Evolutionary conservation across 768 basidiomycete species (phyloP).

Genomic region (Naematelia aurantialba): DNA sequence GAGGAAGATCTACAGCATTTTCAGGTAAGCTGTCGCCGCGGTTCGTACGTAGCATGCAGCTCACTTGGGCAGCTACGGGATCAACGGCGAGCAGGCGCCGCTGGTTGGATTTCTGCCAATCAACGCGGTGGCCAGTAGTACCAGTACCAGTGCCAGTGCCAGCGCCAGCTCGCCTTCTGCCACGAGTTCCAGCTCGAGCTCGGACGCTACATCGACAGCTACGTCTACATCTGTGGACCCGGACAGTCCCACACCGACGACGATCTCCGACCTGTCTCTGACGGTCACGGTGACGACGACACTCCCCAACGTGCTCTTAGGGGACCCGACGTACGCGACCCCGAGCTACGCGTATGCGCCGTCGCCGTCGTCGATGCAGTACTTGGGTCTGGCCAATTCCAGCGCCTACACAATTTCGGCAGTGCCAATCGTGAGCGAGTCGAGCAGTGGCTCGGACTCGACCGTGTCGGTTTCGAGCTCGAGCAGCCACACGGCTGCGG

Average conservation of each 20-base stretch:
- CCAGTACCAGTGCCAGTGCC: neutral
- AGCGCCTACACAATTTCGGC: constrained; percentile 16
- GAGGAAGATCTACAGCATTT: constrained; percentile 41
- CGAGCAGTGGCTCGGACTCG: neutral
- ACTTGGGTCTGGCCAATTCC: constrained; percentile 20
- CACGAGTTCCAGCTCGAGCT: constrained; percentile 1
- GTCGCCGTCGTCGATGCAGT: constrained; percentile 13
- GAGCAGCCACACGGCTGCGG: neutral
- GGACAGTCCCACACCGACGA: constrained; percentile 22
- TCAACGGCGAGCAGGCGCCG: constrained; percentile 41
- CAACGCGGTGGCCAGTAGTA: neutral
- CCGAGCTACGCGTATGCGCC: constrained; percentile 19
- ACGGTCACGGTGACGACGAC: constrained; percentile 19
- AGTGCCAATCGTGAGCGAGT: constrained; percentile 18
- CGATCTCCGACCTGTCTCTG: constrained; percentile 16
- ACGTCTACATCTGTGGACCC: constrained; percentile 5
- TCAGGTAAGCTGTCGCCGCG: constrained; percentile 25
- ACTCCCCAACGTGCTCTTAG: constrained; percentile 24
- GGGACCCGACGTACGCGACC: constrained; percentile 20
- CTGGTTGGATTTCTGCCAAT: constrained; percentile 45
- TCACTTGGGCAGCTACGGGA: constrained; percentile 32
- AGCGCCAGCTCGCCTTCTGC: constrained; percentile 5
- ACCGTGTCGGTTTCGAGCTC: neutral
- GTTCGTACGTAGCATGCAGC: neutral
- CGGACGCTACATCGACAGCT: neutral